These are phyloP conservation scores for Brassica carinata DNA, from an alignment of 345 rosid species.

Conservation along the genomic window DNA sequence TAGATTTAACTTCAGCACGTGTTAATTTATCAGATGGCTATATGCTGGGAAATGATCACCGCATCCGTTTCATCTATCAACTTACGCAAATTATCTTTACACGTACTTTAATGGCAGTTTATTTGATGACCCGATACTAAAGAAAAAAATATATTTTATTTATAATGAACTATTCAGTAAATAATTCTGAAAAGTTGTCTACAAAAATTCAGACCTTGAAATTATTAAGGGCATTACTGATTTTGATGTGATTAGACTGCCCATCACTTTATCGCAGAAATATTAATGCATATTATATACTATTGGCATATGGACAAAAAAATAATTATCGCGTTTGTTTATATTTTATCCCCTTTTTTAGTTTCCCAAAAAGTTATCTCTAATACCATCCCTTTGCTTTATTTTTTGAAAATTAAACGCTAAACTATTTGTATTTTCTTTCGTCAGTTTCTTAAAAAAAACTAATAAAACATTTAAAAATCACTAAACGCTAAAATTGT, in stretches of 20 bases:
- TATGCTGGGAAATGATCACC: slow-evolving; percentile 1
- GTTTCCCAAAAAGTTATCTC: slow-evolving; percentile 44
- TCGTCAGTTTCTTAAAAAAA: background rate
- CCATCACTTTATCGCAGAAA: slow-evolving; percentile 49
- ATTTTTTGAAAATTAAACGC: background rate
- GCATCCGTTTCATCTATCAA: slow-evolving; percentile 3
- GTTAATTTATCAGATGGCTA: slow-evolving; percentile 16
- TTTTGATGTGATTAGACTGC: slow-evolving; percentile 59
- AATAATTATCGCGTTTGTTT: slow-evolving; percentile 35
- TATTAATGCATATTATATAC: slow-evolving; percentile 35
- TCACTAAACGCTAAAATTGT: too few relatives aligned
- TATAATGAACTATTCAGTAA: background rate
- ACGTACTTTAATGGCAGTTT: slow-evolving; percentile 2
- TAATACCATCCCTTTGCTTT: slow-evolving; percentile 10
- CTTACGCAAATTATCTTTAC: background rate
- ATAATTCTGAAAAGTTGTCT: slow-evolving; percentile 33
- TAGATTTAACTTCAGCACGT: slow-evolving; percentile 13
- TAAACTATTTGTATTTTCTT: background rate
- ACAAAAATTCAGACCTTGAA: slow-evolving; percentile 32
- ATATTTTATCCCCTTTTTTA: slow-evolving; percentile 28
- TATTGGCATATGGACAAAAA: slow-evolving; percentile 39
- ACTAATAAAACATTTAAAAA: too few relatives aligned
- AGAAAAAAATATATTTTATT: background rate
- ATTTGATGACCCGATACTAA: background rate
- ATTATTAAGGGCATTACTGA: slow-evolving; percentile 48